Evolutionary conservation across 2,329 filamentous ascomycete genomes (phyloP), one percentile per base, ranked within the genome.

Genomic region (Cordyceps javanica): DNA sequence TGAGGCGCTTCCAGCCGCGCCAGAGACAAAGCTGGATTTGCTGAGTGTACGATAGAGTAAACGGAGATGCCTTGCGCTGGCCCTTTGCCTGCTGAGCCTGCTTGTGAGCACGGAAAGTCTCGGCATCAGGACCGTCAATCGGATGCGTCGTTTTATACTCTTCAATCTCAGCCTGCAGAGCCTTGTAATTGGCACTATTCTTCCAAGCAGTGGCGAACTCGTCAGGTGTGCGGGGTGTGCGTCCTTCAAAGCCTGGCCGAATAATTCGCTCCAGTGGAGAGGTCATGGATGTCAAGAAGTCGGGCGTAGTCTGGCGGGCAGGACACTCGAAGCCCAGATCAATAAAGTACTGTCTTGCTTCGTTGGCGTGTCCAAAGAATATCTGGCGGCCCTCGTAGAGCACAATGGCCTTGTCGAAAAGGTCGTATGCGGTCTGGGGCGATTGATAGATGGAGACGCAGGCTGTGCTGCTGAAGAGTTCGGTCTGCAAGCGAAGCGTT

Each of bases 11-110:
- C 75, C 87, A 94, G 11, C 90, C 91, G 67, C 92, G 87, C 77
- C 85, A 86, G 50, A 96, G 75, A 69, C 91, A 96, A 13, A 97
- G 83, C 60, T 80, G 70, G 61, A 96, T 72, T 71, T 97, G 92
- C 70, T 92, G 86, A 4, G 60, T 52, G 63, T 87, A 89, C 0
- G 90, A 93, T 38, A 96, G 76, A 0, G 90, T 96, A 71, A 87
- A 96, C 0, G 92, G 91, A 1, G 90, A 95, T 69, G 83, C 83
- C 50, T 79, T 71, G 3, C 90, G 87, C 68, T 82, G 79, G 28
- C 73, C 67, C 66, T 77, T 81, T 62, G 83, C 80, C 68, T 85
- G 82, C 68, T 83, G 79, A 14, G 75, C 75, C 53, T 74, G 71
- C 71, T 74, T 79, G 57, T 75, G 77, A n/a, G 74, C 76, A 60